Base-by-base conservation (phyloP, 306 rosid genomes). In the Biancaea sappan region DNA sequence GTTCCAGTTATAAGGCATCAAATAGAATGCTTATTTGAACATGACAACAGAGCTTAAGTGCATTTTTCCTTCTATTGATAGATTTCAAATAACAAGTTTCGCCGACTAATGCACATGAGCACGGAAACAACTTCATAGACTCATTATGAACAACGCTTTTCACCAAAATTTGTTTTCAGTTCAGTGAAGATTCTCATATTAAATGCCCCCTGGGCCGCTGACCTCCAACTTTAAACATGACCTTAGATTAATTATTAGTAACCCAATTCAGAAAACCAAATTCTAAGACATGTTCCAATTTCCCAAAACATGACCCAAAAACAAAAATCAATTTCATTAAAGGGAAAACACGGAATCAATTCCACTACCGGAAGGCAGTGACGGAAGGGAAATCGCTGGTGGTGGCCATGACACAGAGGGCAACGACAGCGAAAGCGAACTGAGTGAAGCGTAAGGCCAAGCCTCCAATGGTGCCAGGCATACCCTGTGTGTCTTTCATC, bases 361-460 rank as follows among this genome's bases (percentile, higher is more conserved):
- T 4, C 4, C 0, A 62, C 8, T 29, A 86, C 91, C 88, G 77
- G 77, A 86, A 86, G 38, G 86, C 84, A 16, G 91, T 79, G 84
- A 84, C 86, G 19, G 77, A 59, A 59, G 86, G 84, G 81, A 81
- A 79, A 79, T 84, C 87, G 44, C 61, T 25, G 80, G 88, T 81
- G 79, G 85, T 28, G 37, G 82, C 56, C 85, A 87, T 82, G 61
- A 87, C 71, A 71, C 80, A 75, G 62, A 84, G 86, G 11, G 86
- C 51, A 38, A 80, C 35, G 21, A 68, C 10, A 5, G 88, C 72
- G 43, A 87, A 82, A 28, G 78, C 74, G 65, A 87, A 87, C 75
- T 87, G 88, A 50, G 25, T 43, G 66, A 71, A 77, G 52, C 88
- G 85, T 29, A 87, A 32, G 58, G 79, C 35, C 56, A 84, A 80